Conservation (phyloP, 139 green algal species). For the Eudorina sp. region DNA sequence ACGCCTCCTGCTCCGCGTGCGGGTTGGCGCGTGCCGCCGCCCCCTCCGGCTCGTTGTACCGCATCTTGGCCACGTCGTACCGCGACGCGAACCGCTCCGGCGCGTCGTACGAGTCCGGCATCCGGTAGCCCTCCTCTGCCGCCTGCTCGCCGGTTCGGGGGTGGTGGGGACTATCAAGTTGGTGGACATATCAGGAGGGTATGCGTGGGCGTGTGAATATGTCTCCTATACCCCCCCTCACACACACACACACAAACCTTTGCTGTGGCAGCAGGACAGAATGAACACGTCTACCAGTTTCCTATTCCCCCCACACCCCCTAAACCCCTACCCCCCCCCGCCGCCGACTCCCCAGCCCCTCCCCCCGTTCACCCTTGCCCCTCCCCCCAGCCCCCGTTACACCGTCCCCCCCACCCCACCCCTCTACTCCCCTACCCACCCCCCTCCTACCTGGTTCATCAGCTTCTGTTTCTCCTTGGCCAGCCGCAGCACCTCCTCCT, state of each 20-base stretch:
- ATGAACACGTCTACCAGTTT: no score
- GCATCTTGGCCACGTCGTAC: conserved; percentile 59
- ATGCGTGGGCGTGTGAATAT: no score
- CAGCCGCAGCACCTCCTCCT: conserved; percentile 82
- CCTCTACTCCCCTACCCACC: not conserved
- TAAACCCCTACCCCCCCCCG: conserved; percentile 65
- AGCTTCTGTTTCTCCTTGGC: conserved; percentile 70
- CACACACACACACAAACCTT: no score
- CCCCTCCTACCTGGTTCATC: conserved; percentile 23
- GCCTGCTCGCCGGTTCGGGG: no score
- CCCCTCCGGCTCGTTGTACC: conserved; percentile 57
- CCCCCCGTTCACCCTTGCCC: not conserved
- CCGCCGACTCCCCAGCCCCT: conserved; percentile 49
- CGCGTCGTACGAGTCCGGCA: conserved; percentile 89
- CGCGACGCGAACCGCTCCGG: conserved; percentile 52
- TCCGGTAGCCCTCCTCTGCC: conserved; percentile 86
- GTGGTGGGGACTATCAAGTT: no score
- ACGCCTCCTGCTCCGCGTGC: conserved; percentile 92
- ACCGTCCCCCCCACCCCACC: not conserved
- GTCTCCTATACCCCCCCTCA: no score
- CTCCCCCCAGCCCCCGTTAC: not conserved
- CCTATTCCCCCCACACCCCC: not conserved
- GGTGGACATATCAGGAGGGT: no score
- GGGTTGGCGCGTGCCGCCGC: conserved; percentile 69
- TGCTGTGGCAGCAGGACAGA: no score